Percentiles rank a stretch among this genome's conserved stretches.
These are phyloP conservation scores for Xylaria intraflava DNA, from an alignment of 495 filamentous ascomycete species.

Conservation along the genomic window DNA sequence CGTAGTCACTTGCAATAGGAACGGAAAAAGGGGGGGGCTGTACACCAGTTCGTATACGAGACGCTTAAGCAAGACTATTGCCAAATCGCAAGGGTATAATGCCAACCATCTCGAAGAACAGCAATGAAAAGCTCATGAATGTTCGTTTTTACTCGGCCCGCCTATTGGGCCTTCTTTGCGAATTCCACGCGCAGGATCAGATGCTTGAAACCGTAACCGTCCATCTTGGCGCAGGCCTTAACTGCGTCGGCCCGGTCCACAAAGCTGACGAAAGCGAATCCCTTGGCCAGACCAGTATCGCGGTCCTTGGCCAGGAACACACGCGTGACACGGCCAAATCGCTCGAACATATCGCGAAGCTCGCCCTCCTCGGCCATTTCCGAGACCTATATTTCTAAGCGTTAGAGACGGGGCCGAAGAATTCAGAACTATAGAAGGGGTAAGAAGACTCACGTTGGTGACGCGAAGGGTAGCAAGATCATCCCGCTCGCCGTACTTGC, in stretches of 20 bases:
- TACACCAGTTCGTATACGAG: neutral
- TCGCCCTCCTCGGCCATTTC: conserved; percentile 95
- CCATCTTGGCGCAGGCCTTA: conserved; percentile 93
- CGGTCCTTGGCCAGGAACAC: conserved; percentile 97
- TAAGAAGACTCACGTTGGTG: conserved; percentile 73
- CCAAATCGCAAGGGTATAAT: neutral
- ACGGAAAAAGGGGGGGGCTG: too few species aligned
- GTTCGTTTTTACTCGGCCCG: neutral
- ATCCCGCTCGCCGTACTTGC: conserved; percentile 86
- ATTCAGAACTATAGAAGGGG: neutral
- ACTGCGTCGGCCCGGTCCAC: conserved; percentile 81
- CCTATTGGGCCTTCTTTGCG: conserved; percentile 65
- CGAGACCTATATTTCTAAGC: conserved; percentile 57
- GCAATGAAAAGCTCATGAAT: neutral
- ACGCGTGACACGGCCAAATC: conserved; percentile 90
- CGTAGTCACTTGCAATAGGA: too few species aligned
- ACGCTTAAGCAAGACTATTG: neutral
- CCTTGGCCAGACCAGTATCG: conserved; percentile 90
- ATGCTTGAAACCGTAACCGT: conserved; percentile 91
- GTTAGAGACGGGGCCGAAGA: neutral
- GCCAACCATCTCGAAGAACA: neutral
- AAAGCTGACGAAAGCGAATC: conserved; percentile 97
- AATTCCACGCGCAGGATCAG: conserved; percentile 88
- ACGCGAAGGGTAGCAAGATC: conserved; percentile 93
- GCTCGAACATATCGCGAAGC: conserved; percentile 93